Evolutionary conservation across 306 rosid genomes (phyloP).

Genomic region (Corylus avellana): DNA sequence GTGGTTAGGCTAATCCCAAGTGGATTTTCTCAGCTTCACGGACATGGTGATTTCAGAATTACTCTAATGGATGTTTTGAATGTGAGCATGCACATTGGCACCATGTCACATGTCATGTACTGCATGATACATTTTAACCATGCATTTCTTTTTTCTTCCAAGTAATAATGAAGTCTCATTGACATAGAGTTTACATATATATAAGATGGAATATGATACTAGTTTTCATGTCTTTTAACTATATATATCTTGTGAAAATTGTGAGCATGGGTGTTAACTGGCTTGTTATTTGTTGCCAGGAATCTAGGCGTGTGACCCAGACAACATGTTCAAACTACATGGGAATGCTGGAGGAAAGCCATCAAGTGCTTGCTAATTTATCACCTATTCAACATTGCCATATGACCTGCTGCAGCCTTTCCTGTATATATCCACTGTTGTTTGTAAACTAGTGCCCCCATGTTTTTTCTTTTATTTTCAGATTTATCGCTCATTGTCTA

Average conservation of each 20-base stretch:
- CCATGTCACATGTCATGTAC: constrained; percentile 12
- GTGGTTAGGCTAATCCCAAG: constrained; percentile 25
- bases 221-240: neutral
- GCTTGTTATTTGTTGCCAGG: constrained; percentile 19
- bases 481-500: constrained; percentile 21
- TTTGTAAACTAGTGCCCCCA: neutral
- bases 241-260: neutral
- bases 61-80: constrained; percentile 16
- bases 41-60: constrained; percentile 24
- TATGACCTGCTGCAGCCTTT: constrained; percentile 10
- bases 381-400: constrained; percentile 7
- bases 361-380: neutral
- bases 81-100: constrained; percentile 16
- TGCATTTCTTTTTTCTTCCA: constrained; percentile 8
- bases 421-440: constrained; percentile 37
- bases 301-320: constrained; percentile 1
- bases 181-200: neutral
- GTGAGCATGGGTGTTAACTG: neutral
- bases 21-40: neutral
- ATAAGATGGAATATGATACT: neutral
- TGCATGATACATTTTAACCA: constrained; percentile 23
- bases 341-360: neutral
- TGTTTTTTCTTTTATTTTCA: neutral
- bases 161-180: constrained; percentile 17
- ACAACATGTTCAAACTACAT: neutral